phyloP scores from a whole-genome alignment of 495 filamentous ascomycete genomes.

The Daldinia caldariorum region DNA sequence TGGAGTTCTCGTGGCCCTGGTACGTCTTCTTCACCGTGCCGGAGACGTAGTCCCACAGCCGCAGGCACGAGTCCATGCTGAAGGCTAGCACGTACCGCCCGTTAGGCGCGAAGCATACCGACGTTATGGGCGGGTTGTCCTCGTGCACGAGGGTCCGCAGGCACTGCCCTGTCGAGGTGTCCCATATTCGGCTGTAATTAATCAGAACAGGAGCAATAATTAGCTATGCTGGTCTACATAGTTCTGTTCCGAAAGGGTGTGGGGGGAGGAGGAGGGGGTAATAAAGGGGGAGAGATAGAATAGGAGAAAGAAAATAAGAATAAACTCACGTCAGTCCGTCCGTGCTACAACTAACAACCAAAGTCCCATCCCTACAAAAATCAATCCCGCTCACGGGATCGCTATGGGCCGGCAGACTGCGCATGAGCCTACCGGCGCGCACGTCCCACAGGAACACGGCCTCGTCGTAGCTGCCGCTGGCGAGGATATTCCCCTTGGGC shows the following conservation, averaged over 20 bases:
- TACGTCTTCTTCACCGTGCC: constrained; percentile 93
- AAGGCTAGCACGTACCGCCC: constrained; percentile 91
- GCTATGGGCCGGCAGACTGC: constrained; percentile 90
- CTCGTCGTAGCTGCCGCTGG: constrained; percentile 94
- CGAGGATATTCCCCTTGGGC: constrained; percentile 95
- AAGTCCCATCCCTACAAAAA: constrained; percentile 89
- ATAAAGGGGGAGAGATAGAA: not conserved
- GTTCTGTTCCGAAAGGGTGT: too few species aligned
- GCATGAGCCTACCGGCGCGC: constrained; percentile 81
- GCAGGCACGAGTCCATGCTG: constrained; percentile 87
- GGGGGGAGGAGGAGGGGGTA: too few species aligned
- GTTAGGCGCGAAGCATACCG: constrained; percentile 91
- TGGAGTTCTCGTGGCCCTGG: constrained; percentile 88
- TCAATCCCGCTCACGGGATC: constrained; percentile 95
- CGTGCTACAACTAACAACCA: constrained; percentile 87
- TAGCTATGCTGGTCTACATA: too few species aligned
- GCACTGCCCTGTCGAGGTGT: constrained; percentile 95
- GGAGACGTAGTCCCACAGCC: constrained; percentile 93
- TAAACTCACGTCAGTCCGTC: constrained; percentile 83
- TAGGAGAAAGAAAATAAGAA: not conserved
- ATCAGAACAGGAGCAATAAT: too few species aligned
- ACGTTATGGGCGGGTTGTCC: constrained; percentile 91
- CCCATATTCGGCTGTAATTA: constrained; percentile 93
- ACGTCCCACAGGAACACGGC: constrained; percentile 98
- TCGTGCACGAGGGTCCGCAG: constrained; percentile 93